phyloP scores from a whole-genome alignment of 805 yeast species.

The Komagataella pseudopastoris region DNA sequence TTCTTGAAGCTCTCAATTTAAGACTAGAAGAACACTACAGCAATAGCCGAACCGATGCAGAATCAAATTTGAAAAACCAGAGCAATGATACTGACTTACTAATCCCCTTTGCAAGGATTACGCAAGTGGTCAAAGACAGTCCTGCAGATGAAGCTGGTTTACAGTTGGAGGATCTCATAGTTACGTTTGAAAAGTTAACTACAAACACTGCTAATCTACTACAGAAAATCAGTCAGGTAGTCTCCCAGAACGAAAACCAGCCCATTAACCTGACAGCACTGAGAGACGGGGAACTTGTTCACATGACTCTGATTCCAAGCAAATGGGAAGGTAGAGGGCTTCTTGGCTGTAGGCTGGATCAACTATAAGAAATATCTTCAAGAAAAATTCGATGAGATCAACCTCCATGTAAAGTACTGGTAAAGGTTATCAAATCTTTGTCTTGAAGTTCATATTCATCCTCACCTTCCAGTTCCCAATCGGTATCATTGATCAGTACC shows the following conservation, averaged over 20 bases:
- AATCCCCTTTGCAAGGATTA: conserved; percentile 43
- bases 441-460: conserved; percentile 65
- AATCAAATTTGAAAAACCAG: neutral
- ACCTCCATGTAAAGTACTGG: conserved; percentile 94
- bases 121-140: conserved; percentile 32
- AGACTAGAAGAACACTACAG: conserved; percentile 26
- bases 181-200: conserved; percentile 38
- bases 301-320: conserved; percentile 28
- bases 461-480: conserved; percentile 93
- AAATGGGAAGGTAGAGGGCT: conserved; percentile 57
- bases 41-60: neutral
- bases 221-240: conserved; percentile 26
- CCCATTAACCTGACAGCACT: conserved; percentile 11
- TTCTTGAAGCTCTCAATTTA: conserved; percentile 32
- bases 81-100: conserved; percentile 3
- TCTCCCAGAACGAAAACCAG: conserved; percentile 22
- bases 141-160: conserved; percentile 53
- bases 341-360: conserved; percentile 51
- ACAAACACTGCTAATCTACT: conserved; percentile 43
- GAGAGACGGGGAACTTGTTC: conserved; percentile 10
- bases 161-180: conserved; percentile 35
- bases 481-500: conserved; percentile 85
- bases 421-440: conserved; percentile 73
- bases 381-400: conserved; percentile 14
- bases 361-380: conserved; percentile 17